Base-by-base conservation (phyloP, 2,329 filamentous ascomycete species). In the Fusarium domesticum region DNA sequence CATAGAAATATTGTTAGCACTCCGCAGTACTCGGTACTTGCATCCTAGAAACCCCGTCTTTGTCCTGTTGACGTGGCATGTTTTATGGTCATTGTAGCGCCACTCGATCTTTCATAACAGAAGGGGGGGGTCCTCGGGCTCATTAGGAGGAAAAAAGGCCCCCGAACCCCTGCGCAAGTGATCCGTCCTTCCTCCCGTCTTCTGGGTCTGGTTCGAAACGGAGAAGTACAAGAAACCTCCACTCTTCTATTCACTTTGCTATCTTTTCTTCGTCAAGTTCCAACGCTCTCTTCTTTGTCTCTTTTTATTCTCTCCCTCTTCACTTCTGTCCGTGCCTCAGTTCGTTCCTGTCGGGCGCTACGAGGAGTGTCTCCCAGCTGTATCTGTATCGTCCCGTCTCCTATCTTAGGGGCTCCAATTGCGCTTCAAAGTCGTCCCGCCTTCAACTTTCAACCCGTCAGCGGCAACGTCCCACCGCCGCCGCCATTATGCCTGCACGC, bases 401-500 rank as follows among this genome's bases (percentile, higher is more conserved):
- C 38, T 15, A 32, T 40, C 34, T n/a, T 8, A n/a, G n/a, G n/a
- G n/a, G n/a, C n/a, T n/a, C n/a, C 42, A 48, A 53, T 40, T 38
- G 32, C 39, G 23, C 11, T 19, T 43, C 43, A 42, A 28, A 45
- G 10, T 38, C 31, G 19, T 40, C 35, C 43, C 23, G 33, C 12
- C 25, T 28, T 28, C 23, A 28, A 28, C 23, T 10, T 28, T 8
- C 8, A 28, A 28, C n/a, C n/a, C n/a, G n/a, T n/a, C n/a, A n/a
- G n/a, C 23, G 14, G 7, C 7, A 28, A 32, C 28, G 32, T 37
- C 31, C 56, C 39, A 51, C 41, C 47, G 47, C 38, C 43, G 41
- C 42, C 46, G 43, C 44, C 46, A 59, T 51, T 30, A 96, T 95
- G 88, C 87, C 90, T 57, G 83, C 82, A 61, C 81, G 81, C 64